Conservation (phyloP, 1,284 basidiomycete genomes). For the Boletus semigastroideus region DNA sequence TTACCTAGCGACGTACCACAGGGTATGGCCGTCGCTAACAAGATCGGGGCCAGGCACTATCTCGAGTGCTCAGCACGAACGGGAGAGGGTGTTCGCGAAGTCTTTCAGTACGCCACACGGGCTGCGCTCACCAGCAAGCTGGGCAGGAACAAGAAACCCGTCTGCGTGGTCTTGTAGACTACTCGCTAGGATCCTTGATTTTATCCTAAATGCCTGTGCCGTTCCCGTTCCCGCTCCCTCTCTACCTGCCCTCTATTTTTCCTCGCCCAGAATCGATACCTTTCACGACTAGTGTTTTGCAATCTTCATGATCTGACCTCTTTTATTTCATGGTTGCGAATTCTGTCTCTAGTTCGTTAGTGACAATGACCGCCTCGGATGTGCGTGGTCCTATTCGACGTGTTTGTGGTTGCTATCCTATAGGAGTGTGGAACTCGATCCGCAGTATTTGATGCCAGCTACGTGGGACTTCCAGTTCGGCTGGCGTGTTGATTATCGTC, state of each 20-base stretch:
- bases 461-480: background rate
- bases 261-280: slow-evolving; percentile 34
- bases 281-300: slow-evolving; percentile 38
- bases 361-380: background rate
- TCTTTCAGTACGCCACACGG: slow-evolving; percentile 88
- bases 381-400: slow-evolving; percentile 4
- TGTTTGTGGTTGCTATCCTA: slow-evolving; percentile 19
- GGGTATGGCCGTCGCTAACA: slow-evolving; percentile 85
- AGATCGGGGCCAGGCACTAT: slow-evolving; percentile 88
- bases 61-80: slow-evolving; percentile 90
- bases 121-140: slow-evolving; percentile 64
- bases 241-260: slow-evolving; percentile 12
- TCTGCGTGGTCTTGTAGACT: slow-evolving; percentile 57
- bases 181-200: slow-evolving; percentile 17
- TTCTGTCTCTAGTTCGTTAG: slow-evolving; percentile 3
- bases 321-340: slow-evolving; percentile 24
- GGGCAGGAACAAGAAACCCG: slow-evolving; percentile 40
- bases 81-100: slow-evolving; percentile 88
- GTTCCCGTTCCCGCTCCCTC: slow-evolving; percentile 18
- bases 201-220: slow-evolving; percentile 22
- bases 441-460: slow-evolving; percentile 9
- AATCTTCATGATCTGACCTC: slow-evolving; percentile 39
- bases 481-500: background rate
- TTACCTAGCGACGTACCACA: slow-evolving; percentile 31
- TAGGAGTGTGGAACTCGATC: slow-evolving; percentile 4